phyloP scores from a whole-genome alignment of 2,329 filamentous ascomycete genomes.

The Penicillium sp. region DNA sequence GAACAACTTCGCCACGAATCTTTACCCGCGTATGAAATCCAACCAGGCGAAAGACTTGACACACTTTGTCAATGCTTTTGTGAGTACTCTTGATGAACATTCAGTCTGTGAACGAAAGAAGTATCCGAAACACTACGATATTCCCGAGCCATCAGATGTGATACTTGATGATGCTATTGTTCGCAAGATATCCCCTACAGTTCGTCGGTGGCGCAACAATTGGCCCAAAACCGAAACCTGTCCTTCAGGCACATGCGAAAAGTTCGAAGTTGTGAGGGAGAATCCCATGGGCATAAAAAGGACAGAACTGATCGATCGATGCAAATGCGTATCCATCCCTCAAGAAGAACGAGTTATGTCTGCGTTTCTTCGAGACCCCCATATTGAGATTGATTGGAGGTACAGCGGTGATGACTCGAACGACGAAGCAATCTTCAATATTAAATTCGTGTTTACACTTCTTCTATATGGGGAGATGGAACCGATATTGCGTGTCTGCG shows the following conservation, averaged over 20 bases:
- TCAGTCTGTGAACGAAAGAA: constrained; percentile 13
- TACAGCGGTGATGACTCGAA: constrained; percentile 19
- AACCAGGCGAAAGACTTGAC: constrained; percentile 13
- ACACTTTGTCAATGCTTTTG: constrained; percentile 15
- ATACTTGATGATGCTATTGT: constrained; percentile 10
- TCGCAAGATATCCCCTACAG: constrained; percentile 6
- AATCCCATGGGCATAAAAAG: neutral
- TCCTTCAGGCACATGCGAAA: neutral
- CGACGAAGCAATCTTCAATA: constrained; percentile 3
- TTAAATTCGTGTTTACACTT: constrained; percentile 12
- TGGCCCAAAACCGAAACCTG: neutral
- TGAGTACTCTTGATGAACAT: constrained; percentile 10
- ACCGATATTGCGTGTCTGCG: constrained; percentile 9
- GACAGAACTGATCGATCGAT: neutral
- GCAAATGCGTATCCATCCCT: constrained; percentile 3
- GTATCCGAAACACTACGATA: constrained; percentile 7
- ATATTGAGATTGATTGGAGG: constrained; percentile 10
- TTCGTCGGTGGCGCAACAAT: constrained; percentile 15
- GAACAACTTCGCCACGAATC: neutral
- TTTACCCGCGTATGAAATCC: constrained; percentile 10
- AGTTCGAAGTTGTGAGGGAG: neutral
- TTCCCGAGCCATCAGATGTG: constrained; percentile 3
- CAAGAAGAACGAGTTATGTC: constrained; percentile 17
- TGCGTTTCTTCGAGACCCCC: constrained; percentile 18
- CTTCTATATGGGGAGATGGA: constrained; percentile 15